Percentiles rank a stretch among this genome's conserved stretches.
Evolutionary conservation across 2,329 filamentous ascomycete species (phyloP).

Genomic region (Cladosporium sp.): DNA sequence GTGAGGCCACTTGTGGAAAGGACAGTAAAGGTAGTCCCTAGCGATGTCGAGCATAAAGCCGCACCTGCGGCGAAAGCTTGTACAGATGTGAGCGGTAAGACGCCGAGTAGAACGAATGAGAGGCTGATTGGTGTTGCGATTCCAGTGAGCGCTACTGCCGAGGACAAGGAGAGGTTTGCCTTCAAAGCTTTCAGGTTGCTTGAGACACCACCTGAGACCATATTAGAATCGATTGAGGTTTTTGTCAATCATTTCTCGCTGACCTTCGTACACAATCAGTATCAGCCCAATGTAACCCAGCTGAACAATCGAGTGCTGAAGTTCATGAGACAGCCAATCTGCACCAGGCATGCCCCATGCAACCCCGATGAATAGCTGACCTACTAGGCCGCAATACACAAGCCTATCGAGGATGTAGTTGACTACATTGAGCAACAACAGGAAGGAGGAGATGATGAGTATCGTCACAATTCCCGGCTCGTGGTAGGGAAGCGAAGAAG

Average conservation of each 20-base stretch:
- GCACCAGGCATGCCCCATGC: conserved; percentile 65
- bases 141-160: conserved; percentile 61
- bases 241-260: not conserved
- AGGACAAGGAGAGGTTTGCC: conserved; percentile 58
- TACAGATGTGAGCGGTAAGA: conserved; percentile 50
- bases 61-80: conserved; percentile 71
- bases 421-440: conserved; percentile 34
- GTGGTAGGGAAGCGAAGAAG: conserved; percentile 19
- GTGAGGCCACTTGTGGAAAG: conserved; percentile 57
- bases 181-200: conserved; percentile 53
- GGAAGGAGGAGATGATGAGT: conserved; percentile 57
- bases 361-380: conserved; percentile 67
- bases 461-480: conserved; percentile 50
- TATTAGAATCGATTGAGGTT: not conserved
- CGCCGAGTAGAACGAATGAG: conserved; percentile 55
- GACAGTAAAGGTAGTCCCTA: conserved; percentile 67
- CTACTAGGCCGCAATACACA: conserved; percentile 67
- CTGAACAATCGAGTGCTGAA: conserved; percentile 56
- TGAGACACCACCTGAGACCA: conserved; percentile 44
- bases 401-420: conserved; percentile 38
- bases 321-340: conserved; percentile 51
- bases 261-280: conserved; percentile 66
- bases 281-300: conserved; percentile 72
- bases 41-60: conserved; percentile 67
- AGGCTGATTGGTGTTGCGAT: conserved; percentile 61